Evolutionary conservation across 83 land plant genomes (phyloP).

Genomic region (Picea abies): DNA sequence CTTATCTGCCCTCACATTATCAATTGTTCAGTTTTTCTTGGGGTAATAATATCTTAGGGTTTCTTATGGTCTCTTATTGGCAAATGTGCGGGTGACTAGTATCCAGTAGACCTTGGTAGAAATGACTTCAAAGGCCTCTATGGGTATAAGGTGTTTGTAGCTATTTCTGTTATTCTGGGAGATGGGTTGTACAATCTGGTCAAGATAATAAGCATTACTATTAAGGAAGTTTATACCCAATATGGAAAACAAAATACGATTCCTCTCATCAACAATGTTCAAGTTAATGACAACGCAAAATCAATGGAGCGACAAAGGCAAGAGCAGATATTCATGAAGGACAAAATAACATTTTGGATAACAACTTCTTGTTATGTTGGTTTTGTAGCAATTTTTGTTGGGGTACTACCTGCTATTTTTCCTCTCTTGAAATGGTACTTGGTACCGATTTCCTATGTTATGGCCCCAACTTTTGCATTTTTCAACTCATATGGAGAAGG

Average conservation of each 20-base stretch:
- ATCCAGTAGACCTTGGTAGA: constrained; percentile 69
- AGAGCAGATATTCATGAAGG: too few relatives aligned
- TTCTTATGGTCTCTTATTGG: constrained; percentile 13
- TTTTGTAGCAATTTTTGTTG: too few relatives aligned
- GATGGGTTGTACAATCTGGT: constrained; percentile 82
- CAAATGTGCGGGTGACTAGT: constrained; percentile 73
- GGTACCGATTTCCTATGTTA: constrained; percentile 10
- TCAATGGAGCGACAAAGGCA: constrained; percentile 23
- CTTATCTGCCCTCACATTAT: constrained; percentile 87
- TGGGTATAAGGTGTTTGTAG: constrained; percentile 17
- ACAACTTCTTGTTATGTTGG: too few relatives aligned
- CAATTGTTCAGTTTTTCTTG: constrained; percentile 74
- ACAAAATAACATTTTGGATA: too few relatives aligned
- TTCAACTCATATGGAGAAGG: constrained; percentile 54
- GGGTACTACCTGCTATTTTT: too few relatives aligned
- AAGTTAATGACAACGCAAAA: too few relatives aligned
- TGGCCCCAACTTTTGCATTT: constrained; percentile 49
- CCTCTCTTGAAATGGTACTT: too few relatives aligned
- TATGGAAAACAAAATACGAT: too few relatives aligned
- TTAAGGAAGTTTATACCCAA: too few relatives aligned
- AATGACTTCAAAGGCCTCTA: constrained; percentile 66
- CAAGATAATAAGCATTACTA: constrained; percentile 56
- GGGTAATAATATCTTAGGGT: constrained; percentile 87
- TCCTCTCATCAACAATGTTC: too few relatives aligned
- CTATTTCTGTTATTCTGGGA: constrained; percentile 72